phyloP scores from a whole-genome alignment of 208 protist genomes.

The Leishmania guyanensis region DNA sequence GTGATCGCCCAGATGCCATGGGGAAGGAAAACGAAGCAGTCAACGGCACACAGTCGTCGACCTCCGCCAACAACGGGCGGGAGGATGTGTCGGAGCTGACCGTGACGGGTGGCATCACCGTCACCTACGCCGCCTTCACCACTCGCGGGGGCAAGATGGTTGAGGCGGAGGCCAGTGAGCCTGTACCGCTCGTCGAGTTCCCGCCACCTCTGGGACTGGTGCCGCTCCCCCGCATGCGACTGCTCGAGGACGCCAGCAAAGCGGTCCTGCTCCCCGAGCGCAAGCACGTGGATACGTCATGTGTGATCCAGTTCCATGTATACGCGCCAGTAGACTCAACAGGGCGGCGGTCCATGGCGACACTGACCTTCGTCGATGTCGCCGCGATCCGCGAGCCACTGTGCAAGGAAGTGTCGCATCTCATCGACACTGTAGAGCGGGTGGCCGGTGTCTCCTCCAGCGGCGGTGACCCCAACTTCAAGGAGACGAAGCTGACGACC shows the following conservation, averaged over 20 bases:
- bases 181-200: slow-evolving; percentile 73
- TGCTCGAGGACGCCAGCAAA: slow-evolving; percentile 55
- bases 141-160: slow-evolving; percentile 62
- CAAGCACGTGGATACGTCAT: slow-evolving; percentile 80
- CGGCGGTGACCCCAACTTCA: slow-evolving; percentile 63
- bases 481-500: slow-evolving; percentile 70
- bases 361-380: slow-evolving; percentile 87
- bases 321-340: slow-evolving; percentile 74
- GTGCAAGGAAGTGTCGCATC: slow-evolving; percentile 68
- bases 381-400: slow-evolving; percentile 68
- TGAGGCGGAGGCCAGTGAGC: slow-evolving; percentile 60
- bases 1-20: slow-evolving; percentile 22
- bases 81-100: slow-evolving; percentile 22
- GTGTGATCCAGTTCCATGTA: slow-evolving; percentile 87
- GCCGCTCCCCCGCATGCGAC: slow-evolving; percentile 70
- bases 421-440: slow-evolving; percentile 69
- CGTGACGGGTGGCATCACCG: slow-evolving; percentile 46
- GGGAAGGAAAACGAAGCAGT: slow-evolving; percentile 16
- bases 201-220: slow-evolving; percentile 73
- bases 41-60: slow-evolving; percentile 10
- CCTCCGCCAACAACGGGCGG: slow-evolving; percentile 1
- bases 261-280: slow-evolving; percentile 69
- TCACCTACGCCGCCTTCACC: slow-evolving; percentile 84
- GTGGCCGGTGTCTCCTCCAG: slow-evolving; percentile 49
- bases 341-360: slow-evolving; percentile 81